Conservation (phyloP, 306 rosid species). For the Crotalaria pallida region DNA sequence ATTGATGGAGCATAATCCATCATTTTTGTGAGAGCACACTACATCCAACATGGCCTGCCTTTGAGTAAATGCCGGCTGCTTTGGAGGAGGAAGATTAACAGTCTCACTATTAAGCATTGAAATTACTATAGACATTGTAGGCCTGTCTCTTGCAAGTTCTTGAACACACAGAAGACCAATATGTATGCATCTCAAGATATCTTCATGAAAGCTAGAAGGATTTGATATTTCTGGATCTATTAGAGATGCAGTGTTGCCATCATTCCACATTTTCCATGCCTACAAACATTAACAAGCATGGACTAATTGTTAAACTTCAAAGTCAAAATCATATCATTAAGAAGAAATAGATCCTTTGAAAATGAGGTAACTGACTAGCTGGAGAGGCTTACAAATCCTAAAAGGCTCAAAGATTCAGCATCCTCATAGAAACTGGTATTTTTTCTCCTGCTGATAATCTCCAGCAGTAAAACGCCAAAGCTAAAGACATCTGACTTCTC, state of each 20-base stretch:
- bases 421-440: conserved; percentile 4
- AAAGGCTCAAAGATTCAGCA: neutral
- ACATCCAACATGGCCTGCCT: no score
- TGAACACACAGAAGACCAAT: neutral
- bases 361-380: no score
- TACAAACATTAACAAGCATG: neutral
- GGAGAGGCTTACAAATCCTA: conserved; percentile 21
- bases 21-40: no score
- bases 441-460: conserved; percentile 21
- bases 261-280: conserved; percentile 3
- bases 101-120: no score
- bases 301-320: neutral
- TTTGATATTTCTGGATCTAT: neutral
- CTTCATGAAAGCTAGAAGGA: neutral
- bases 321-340: neutral
- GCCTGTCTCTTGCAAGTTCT: conserved; percentile 5
- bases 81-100: neutral
- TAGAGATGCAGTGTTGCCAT: neutral
- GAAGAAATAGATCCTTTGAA: neutral
- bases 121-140: neutral
- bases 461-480: conserved; percentile 15
- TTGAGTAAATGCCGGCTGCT: neutral
- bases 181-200: neutral
- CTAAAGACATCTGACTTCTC: conserved; percentile 25
- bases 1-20: no score